Evolutionary conservation across 495 filamentous ascomycete genomes (phyloP).

Genomic region (Hypoxylon rickii): DNA sequence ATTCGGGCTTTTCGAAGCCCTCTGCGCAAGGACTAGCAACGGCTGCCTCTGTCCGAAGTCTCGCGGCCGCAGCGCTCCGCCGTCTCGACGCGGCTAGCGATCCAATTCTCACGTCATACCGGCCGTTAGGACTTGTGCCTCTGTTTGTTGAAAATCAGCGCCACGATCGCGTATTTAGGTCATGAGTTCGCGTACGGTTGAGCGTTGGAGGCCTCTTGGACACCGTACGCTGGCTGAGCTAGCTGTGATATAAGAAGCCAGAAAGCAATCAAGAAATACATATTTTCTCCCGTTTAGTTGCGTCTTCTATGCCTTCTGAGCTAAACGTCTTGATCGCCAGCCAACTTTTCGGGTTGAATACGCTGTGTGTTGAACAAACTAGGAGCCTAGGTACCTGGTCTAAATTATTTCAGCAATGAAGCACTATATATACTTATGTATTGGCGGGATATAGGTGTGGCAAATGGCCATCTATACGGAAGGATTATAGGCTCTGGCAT

Average conservation of each 20-base stretch:
- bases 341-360: too few species aligned
- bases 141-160: conserved; percentile 1
- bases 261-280: conserved; percentile 1
- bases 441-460: background rate
- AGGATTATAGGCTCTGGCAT: background rate
- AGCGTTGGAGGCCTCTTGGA: background rate
- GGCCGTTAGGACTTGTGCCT: too few species aligned
- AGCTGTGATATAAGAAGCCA: conserved; percentile 3
- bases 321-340: background rate
- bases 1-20: conserved; percentile 19
- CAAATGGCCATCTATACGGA: background rate
- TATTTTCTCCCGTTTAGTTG: background rate
- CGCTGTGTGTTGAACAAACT: too few species aligned
- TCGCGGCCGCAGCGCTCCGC: background rate
- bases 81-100: background rate
- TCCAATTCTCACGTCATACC: background rate
- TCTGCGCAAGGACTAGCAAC: conserved; percentile 10
- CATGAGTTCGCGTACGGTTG: background rate
- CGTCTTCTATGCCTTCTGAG: background rate
- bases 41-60: background rate
- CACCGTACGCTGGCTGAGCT: background rate
- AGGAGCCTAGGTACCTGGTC: too few species aligned
- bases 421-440: too few species aligned
- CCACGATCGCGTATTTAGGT: background rate
- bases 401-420: too few species aligned